Conservation (phyloP, 2,329 filamentous ascomycete species). For the Hypoxylon sp. region DNA sequence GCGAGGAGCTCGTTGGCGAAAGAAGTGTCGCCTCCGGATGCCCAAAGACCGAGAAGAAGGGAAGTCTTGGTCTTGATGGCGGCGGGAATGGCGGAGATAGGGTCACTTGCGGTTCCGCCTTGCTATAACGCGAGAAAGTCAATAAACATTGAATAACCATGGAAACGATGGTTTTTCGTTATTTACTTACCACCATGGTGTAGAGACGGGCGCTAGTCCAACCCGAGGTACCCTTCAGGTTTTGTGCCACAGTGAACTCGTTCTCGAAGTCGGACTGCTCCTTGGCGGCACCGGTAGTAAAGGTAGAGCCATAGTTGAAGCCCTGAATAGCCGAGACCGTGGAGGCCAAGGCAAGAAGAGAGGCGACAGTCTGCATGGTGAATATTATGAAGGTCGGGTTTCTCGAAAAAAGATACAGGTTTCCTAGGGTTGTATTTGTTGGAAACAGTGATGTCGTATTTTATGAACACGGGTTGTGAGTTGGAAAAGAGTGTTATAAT, state of each 20-base stretch:
- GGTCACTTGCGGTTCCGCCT: slow-evolving; percentile 66
- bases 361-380: slow-evolving; percentile 39
- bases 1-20: slow-evolving; percentile 80
- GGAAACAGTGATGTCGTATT: slow-evolving; percentile 2
- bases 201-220: slow-evolving; percentile 79
- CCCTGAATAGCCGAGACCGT: slow-evolving; percentile 59
- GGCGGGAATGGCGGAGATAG: slow-evolving; percentile 67
- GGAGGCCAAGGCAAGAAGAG: slow-evolving; percentile 50
- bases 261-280: slow-evolving; percentile 71
- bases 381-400: no score
- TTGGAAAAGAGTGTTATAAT: slow-evolving; percentile 4
- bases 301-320: slow-evolving; percentile 77
- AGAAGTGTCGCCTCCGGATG: slow-evolving; percentile 68
- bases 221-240: slow-evolving; percentile 68
- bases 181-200: slow-evolving; percentile 68
- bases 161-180: background rate
- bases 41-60: slow-evolving; percentile 86
- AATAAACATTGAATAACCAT: no score
- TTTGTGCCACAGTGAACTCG: slow-evolving; percentile 72
- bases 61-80: slow-evolving; percentile 82
- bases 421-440: no score
- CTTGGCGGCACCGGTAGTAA: slow-evolving; percentile 68
- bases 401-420: no score
- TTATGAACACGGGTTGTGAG: background rate
- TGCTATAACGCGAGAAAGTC: slow-evolving; percentile 56